Percentiles rank a stretch among this genome's conserved stretches.
phyloP scores from a whole-genome alignment of 2,329 filamentous ascomycete genomes.

The Aspergillus arachidicola region DNA sequence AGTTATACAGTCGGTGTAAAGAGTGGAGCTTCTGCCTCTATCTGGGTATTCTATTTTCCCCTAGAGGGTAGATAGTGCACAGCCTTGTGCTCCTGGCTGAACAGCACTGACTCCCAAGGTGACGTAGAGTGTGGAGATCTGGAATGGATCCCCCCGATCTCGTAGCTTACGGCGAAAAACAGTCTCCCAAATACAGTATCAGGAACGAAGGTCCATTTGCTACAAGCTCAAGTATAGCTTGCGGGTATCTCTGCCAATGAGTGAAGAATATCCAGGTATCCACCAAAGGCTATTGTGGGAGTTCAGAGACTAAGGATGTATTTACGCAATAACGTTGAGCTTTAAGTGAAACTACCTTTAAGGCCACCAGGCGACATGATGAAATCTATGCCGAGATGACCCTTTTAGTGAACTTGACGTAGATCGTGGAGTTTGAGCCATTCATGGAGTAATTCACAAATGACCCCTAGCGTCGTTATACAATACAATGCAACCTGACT shows the following conservation, averaged over 20 bases:
- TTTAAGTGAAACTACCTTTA: background rate
- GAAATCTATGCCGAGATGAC: background rate
- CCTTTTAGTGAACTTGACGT: background rate
- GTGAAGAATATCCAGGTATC: background rate
- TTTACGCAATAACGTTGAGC: background rate
- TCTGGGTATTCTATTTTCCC: no score
- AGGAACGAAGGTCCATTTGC: background rate
- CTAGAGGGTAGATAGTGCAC: background rate
- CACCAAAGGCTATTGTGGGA: background rate
- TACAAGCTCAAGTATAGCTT: background rate
- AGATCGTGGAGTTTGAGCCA: background rate
- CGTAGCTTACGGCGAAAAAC: background rate
- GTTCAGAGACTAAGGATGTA: background rate
- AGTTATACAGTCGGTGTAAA: background rate
- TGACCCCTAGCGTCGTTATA: background rate
- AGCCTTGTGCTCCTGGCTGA: background rate
- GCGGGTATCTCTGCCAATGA: background rate
- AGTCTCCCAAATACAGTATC: background rate
- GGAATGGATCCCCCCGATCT: background rate
- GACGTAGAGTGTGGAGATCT: background rate
- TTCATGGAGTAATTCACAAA: background rate
- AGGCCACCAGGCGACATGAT: background rate
- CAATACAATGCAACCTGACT: background rate
- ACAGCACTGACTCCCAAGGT: background rate
- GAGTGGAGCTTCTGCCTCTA: background rate